A percentile compares a stretch with the other conserved stretches of the same genome.
Evolutionary conservation across 768 basidiomycete species (phyloP).

Genomic region (Panellus pusillus): DNA sequence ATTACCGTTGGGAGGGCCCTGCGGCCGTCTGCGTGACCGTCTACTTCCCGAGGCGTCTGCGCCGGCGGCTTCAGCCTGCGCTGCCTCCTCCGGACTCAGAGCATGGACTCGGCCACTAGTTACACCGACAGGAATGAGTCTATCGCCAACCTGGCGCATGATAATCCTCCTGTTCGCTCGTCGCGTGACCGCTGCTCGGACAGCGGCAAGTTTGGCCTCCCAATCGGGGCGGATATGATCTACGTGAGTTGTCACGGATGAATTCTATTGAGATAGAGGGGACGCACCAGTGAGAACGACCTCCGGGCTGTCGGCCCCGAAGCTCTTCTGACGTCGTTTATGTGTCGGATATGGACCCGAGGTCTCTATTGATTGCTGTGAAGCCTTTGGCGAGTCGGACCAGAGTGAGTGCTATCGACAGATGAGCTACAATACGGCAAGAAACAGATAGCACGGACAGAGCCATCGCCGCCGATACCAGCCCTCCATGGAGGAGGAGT

Average conservation of each 20-base stretch:
- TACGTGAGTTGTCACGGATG: conserved; percentile 27
- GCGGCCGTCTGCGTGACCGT: conserved; percentile 58
- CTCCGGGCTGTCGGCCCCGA: conserved; percentile 80
- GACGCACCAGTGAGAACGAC: conserved; percentile 86
- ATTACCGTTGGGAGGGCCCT: conserved; percentile 49
- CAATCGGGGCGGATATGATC: conserved; percentile 98
- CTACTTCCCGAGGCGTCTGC: conserved; percentile 45
- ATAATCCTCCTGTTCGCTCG: conserved; percentile 95
- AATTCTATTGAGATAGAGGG: neutral
- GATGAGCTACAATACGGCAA: conserved; percentile 13
- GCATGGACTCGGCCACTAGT: conserved; percentile 84
- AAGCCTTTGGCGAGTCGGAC: conserved; percentile 54
- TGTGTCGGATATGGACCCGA: conserved; percentile 45
- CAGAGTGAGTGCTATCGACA: conserved; percentile 36
- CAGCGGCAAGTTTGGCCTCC: conserved; percentile 93
- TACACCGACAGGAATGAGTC: conserved; percentile 95
- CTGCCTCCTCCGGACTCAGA: conserved; percentile 59
- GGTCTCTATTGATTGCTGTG: conserved; percentile 39
- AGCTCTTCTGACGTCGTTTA: conserved; percentile 85
- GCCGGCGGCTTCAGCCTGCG: conserved; percentile 42
- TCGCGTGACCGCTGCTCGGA: conserved; percentile 93
- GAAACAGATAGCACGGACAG: conserved; percentile 44
- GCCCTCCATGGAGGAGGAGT: conserved; percentile 77
- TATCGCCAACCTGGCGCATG: conserved; percentile 97
- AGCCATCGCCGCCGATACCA: conserved; percentile 74